These are phyloP conservation scores for Uncinocarpus reesii DNA, from an alignment of 2,329 filamentous ascomycete genomes.

Conservation along the genomic window DNA sequence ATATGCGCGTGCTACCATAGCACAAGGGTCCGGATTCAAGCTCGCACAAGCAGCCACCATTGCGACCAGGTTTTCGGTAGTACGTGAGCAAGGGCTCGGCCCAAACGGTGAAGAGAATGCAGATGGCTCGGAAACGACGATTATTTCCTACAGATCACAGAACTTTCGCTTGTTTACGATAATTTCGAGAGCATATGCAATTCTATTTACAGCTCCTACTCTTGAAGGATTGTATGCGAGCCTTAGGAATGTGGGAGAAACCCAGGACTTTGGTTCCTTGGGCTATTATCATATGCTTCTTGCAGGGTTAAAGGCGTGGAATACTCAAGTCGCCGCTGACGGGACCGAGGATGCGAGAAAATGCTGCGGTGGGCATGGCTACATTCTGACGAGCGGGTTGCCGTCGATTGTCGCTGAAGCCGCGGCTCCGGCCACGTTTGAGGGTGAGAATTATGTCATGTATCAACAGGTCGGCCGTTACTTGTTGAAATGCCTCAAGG, in stretches of 20 bases:
- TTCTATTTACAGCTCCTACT: conserved; percentile 18
- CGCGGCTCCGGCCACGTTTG: conserved; percentile 25
- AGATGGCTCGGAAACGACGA: conserved; percentile 16
- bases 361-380: conserved; percentile 33
- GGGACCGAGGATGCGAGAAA: conserved; percentile 30
- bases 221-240: conserved; percentile 15
- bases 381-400: conserved; percentile 26
- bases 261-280: conserved; percentile 11
- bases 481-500: conserved; percentile 17
- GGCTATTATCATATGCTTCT: conserved; percentile 22
- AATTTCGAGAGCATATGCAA: conserved; percentile 23
- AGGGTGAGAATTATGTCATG: conserved; percentile 37
- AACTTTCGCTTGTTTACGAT: conserved; percentile 21
- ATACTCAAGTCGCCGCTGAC: conserved; percentile 20
- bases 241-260: conserved; percentile 12
- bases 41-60: conserved; percentile 28
- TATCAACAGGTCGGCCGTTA: conserved; percentile 30
- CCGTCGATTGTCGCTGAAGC: conserved; percentile 24
- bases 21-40: conserved; percentile 20
- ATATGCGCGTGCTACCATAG: conserved; percentile 23
- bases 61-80: conserved; percentile 24
- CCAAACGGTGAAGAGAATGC: conserved; percentile 18
- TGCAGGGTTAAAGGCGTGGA: conserved; percentile 25
- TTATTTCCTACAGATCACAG: conserved; percentile 23
- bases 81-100: conserved; percentile 21